These are phyloP conservation scores for Fusarium protoensiforme DNA, from an alignment of 2,329 filamentous ascomycete species.

Conservation along the genomic window DNA sequence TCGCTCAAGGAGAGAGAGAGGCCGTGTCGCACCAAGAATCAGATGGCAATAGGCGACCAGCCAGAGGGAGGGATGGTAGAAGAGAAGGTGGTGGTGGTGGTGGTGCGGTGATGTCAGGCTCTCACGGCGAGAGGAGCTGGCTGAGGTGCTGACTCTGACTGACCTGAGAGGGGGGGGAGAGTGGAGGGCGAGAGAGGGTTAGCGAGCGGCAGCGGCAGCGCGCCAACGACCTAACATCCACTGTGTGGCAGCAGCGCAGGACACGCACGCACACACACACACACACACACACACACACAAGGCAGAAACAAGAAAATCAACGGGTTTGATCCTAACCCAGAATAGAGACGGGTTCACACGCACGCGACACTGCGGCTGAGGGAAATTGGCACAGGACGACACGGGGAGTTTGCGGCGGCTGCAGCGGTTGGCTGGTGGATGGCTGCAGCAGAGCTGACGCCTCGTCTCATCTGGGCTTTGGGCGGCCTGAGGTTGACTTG, in stretches of 20 bases:
- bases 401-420: conserved; percentile 20
- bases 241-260: conserved; percentile 4
- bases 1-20: not conserved
- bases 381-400: conserved; percentile 15
- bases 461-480: not conserved
- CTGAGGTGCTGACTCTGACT: not conserved
- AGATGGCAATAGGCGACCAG: conserved; percentile 6
- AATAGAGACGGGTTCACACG: conserved; percentile 14
- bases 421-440: conserved; percentile 18
- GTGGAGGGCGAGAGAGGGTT: conserved; percentile 1
- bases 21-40: not conserved
- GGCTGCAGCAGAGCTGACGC: conserved; percentile 3
- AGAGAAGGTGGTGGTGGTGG: conserved; percentile 2
- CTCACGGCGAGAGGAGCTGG: conserved; percentile 9
- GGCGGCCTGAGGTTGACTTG: not conserved
- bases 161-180: conserved; percentile 3
- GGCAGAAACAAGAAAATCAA: conserved; percentile 7
- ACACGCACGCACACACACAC: not conserved
- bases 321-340: not conserved
- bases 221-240: conserved; percentile 12
- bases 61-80: not conserved
- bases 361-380: conserved; percentile 23
- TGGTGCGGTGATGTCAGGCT: conserved; percentile 31
- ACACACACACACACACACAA: not conserved
- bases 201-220: conserved; percentile 36